Conservation (phyloP, 2,329 filamentous ascomycete species). For the Verticillium nonalfalfae region DNA sequence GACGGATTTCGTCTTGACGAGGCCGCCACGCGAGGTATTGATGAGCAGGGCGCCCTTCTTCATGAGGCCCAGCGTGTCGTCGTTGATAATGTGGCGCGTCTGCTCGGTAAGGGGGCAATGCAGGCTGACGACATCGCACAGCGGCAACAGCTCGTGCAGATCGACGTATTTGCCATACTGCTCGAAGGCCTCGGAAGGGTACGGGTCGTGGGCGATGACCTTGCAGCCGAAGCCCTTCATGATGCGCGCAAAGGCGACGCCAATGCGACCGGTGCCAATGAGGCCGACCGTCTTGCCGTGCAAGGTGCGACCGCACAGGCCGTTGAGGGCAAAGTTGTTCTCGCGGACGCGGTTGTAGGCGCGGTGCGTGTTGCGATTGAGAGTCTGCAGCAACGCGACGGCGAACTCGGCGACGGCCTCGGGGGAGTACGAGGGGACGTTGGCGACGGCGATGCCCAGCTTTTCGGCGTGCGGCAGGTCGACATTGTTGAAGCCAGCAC, state of each 20-base stretch:
- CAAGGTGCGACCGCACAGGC: constrained; percentile 55
- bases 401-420: constrained; percentile 66
- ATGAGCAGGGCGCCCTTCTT: constrained; percentile 39
- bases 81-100: constrained; percentile 43
- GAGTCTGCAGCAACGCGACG: constrained; percentile 59
- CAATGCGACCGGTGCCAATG: constrained; percentile 60
- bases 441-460: constrained; percentile 54
- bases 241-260: constrained; percentile 54
- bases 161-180: constrained; percentile 43
- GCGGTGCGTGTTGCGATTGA: constrained; percentile 62
- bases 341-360: constrained; percentile 64
- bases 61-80: constrained; percentile 21
- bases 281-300: constrained; percentile 61
- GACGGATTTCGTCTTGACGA: constrained; percentile 55
- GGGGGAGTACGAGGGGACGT: constrained; percentile 63
- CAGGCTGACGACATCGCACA: constrained; percentile 56
- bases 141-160: constrained; percentile 47
- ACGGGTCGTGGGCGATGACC: constrained; percentile 56
- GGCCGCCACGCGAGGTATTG: constrained; percentile 61
- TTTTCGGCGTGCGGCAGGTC: constrained; percentile 49
- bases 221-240: constrained; percentile 59
- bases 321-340: constrained; percentile 61
- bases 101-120: constrained; percentile 58
- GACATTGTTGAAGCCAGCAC: constrained; percentile 64
- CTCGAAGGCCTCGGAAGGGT: constrained; percentile 39